Percentiles rank a stretch among this genome's conserved stretches.
phyloP scores from a whole-genome alignment of 148 eudicot species.

The Chenopodium quinoa region DNA sequence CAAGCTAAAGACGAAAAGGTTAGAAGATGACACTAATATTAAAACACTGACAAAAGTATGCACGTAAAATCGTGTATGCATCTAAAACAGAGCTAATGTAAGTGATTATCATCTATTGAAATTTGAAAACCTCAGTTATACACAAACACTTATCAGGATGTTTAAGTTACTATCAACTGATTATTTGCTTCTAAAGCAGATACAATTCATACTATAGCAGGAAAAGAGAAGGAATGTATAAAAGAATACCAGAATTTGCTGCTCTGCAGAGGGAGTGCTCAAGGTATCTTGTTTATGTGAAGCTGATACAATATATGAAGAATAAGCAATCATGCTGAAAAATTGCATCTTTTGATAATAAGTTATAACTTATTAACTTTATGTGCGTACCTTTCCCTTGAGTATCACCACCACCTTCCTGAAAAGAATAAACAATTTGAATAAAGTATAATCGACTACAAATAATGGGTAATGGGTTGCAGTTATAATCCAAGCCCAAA shows the following conservation, averaged over 20 bases:
- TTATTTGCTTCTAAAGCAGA: neutral
- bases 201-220: neutral
- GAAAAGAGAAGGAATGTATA: neutral
- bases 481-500: neutral
- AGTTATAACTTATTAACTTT: neutral
- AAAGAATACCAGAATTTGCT: slow-evolving; percentile 82
- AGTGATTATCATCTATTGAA: neutral
- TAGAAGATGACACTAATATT: neutral
- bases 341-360: neutral
- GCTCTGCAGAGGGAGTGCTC: slow-evolving; percentile 71
- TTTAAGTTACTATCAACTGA: neutral
- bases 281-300: slow-evolving; percentile 57
- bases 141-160: neutral
- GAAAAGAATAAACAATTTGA: slow-evolving; percentile 11
- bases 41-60: slow-evolving; percentile 8
- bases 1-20: neutral
- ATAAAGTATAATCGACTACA: neutral
- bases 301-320: slow-evolving; percentile 31
- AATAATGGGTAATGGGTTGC: neutral
- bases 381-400: slow-evolving; percentile 25
- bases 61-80: neutral
- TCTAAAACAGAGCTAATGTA: neutral
- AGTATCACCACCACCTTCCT: slow-evolving; percentile 29
- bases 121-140: neutral
- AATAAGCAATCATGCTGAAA: neutral